Conservation (phyloP, 306 rosid species). For the Pterocarpus santalinus region DNA sequence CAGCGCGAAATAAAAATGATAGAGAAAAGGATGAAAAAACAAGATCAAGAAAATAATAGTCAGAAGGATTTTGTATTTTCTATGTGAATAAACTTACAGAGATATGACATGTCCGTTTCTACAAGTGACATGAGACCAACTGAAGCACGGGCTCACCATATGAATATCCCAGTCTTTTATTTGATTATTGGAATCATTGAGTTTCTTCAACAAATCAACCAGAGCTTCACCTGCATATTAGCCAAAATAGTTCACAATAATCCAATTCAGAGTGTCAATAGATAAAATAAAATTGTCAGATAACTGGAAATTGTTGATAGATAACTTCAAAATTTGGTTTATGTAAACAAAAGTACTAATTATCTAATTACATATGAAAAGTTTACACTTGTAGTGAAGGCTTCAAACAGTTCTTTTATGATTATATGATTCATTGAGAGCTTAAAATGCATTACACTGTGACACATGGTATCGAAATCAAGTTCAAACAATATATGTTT, state of each 20-base stretch:
- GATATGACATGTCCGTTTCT: slow-evolving; percentile 78
- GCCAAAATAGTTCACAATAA: slow-evolving; percentile 33
- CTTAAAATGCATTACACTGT: slow-evolving; percentile 3
- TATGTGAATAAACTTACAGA: slow-evolving; percentile 69
- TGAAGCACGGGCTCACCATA: slow-evolving; percentile 89
- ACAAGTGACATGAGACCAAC: slow-evolving; percentile 88
- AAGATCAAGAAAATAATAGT: neutral
- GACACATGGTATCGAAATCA: slow-evolving; percentile 20
- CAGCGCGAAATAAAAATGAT: slow-evolving; percentile 8
- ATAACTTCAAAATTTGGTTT: neutral
- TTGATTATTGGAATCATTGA: slow-evolving; percentile 72
- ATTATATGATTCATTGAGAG: slow-evolving; percentile 14
- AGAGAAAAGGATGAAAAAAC: neutral
- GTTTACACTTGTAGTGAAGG: neutral
- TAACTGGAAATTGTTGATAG: neutral
- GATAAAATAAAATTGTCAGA: neutral
- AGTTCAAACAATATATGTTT: neutral
- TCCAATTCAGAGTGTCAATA: slow-evolving; percentile 7
- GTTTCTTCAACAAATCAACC: slow-evolving; percentile 62
- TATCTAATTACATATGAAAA: neutral
- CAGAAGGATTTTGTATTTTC: slow-evolving; percentile 19
- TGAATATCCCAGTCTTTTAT: slow-evolving; percentile 72
- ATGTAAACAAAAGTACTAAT: neutral
- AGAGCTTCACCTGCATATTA: slow-evolving; percentile 79
- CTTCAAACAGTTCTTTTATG: neutral